phyloP scores from a whole-genome alignment of 352 stramenopile genomes.

The Plasmopara halstedii region DNA sequence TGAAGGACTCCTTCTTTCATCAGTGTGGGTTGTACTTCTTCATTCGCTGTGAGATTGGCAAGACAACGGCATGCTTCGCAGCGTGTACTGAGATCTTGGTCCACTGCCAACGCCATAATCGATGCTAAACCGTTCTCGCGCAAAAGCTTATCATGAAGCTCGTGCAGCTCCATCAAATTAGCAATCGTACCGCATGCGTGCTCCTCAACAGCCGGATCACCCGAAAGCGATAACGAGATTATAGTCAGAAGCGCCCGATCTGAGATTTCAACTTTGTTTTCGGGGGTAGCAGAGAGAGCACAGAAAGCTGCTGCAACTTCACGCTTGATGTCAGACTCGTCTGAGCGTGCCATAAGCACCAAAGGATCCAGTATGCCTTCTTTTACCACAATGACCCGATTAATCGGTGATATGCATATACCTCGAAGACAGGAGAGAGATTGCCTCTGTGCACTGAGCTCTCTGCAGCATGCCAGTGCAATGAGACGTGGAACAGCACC shows the following conservation, averaged over 20 bases:
- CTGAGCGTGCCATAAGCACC: constrained; percentile 91
- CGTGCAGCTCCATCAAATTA: constrained; percentile 93
- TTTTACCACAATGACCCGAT: constrained; percentile 85
- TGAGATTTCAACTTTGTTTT: constrained; percentile 95
- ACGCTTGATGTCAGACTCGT: constrained; percentile 87
- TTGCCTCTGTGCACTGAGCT: constrained; percentile 89
- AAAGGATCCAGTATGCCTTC: constrained; percentile 94
- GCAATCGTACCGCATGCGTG: constrained; percentile 91
- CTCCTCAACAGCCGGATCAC: constrained; percentile 86
- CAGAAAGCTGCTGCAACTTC: constrained; percentile 92
- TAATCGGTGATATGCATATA: constrained; percentile 89
- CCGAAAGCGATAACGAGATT: constrained; percentile 90
- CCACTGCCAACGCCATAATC: constrained; percentile 87
- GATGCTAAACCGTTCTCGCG: constrained; percentile 91
- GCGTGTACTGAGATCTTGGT: constrained; percentile 87
- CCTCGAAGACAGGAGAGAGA: constrained; percentile 88
- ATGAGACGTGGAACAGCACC: constrained; percentile 92
- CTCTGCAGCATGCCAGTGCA: constrained; percentile 90
- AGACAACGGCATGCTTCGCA: constrained; percentile 89
- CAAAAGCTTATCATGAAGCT: constrained; percentile 92
- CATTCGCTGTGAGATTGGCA: constrained; percentile 93
- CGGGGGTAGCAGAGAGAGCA: constrained; percentile 89
- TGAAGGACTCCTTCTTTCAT: constrained; percentile 89
- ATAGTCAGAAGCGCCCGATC: constrained; percentile 93
- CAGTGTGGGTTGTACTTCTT: constrained; percentile 86